Base-by-base conservation (phyloP, 2,329 filamentous ascomycete species). In the Alternaria consortialis region DNA sequence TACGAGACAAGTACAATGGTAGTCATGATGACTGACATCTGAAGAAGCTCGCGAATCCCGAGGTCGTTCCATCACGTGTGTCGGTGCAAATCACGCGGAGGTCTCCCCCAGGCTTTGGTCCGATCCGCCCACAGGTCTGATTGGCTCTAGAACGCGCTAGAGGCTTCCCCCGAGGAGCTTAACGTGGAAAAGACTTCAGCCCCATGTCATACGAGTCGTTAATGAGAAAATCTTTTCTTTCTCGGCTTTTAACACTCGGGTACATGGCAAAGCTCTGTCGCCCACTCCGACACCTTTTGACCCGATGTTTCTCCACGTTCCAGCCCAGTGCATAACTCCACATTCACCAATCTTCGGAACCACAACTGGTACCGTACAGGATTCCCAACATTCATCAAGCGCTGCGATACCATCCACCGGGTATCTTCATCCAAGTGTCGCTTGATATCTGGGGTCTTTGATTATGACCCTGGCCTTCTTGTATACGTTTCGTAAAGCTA, bases 101-200 rank as follows among this genome's bases (percentile, higher is more conserved):
- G 20, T 13, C 31, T 50, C 32, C 46, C 46, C 46, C 46, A 36
- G 46, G 32, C 34, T 37, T 48, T 23, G 46, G 23, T 36, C 32
- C 46, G 31, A 34, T 20, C 17, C 7, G 46, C 31, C 32, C 46
- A 50, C 46, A 27, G 15, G n/a, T 23, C 32, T 50, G 46, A 50
- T 50, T 50, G 46, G 46, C 31, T 27, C 20, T 17, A 29, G 20
- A 42, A 4, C 17, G 46, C 46, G 20, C 32, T 50, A 50, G 46
- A 27, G 31, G 2, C 32, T 50, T 12, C 15, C 20, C 31, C 46
- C 20, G 31, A 15, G 20, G 34, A 50, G 46, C 46, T 50, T 50
- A 20, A 50, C 46, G 8, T 13, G 32, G 46, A 50, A 50, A 50
- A 50, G 46, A 50, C 20, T 50, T 50, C 31, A 36, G 20, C 46